Evolutionary conservation across 2,329 filamentous ascomycete genomes (phyloP).

Genomic region (Lecanoromycetidae sp.): DNA sequence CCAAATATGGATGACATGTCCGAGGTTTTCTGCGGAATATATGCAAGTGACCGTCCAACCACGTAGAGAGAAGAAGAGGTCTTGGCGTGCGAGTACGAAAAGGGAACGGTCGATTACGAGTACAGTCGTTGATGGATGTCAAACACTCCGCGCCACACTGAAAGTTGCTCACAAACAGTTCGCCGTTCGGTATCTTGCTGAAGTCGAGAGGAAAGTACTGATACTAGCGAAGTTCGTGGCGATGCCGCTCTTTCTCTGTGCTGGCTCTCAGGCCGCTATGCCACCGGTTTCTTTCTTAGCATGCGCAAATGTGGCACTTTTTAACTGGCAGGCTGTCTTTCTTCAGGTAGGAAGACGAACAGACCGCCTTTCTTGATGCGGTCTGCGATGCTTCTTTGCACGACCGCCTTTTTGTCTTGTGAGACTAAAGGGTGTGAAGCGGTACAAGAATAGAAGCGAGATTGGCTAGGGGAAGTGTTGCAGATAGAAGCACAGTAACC

Average conservation of each 20-base stretch:
- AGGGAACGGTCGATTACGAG: background rate
- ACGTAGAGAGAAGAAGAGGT: background rate
- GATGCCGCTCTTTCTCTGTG: slow-evolving; percentile 1
- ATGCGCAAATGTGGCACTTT: slow-evolving; percentile 3
- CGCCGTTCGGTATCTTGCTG: background rate
- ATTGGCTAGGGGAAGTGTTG: no score
- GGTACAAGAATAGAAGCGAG: background rate
- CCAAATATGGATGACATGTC: no score
- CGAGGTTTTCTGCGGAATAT: background rate
- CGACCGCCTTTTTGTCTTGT: background rate
- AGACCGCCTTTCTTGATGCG: no score
- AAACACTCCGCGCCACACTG: background rate
- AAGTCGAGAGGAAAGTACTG: background rate
- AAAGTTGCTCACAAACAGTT: no score
- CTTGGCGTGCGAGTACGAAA: slow-evolving; percentile 7
- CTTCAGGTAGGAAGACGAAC: background rate
- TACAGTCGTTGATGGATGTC: background rate
- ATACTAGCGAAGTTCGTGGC: background rate
- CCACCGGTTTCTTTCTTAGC: no score
- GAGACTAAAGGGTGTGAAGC: background rate
- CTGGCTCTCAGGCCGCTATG: background rate
- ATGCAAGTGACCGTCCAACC: background rate
- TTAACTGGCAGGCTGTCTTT: background rate
- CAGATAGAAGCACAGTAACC: no score
- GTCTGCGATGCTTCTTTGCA: background rate